These are phyloP conservation scores for Trichosanthes truncata DNA, from an alignment of 306 rosid genomes.

Conservation along the genomic window DNA sequence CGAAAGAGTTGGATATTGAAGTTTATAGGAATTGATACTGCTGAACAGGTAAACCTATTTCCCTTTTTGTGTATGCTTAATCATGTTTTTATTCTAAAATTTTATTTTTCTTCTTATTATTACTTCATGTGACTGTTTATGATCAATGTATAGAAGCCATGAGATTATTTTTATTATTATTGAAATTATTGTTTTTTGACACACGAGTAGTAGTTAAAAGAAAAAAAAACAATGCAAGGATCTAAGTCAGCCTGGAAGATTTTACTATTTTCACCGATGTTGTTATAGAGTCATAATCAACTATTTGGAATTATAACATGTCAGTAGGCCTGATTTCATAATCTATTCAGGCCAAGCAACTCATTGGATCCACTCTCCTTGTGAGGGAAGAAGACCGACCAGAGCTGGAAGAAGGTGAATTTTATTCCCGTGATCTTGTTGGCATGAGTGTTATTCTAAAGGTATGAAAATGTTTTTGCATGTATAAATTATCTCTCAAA, in stretches of 20 bases:
- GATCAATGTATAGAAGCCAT: not conserved
- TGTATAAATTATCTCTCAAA: not conserved
- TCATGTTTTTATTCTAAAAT: not conserved
- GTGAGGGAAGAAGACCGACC: constrained; percentile 86
- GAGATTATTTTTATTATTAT: no score
- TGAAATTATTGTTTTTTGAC: no score
- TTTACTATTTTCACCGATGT: not conserved
- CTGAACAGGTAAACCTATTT: constrained; percentile 44
- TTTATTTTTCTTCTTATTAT: not conserved
- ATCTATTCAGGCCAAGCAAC: constrained; percentile 68
- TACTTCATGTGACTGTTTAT: not conserved
- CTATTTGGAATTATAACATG: constrained; percentile 6
- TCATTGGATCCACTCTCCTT: constrained; percentile 72
- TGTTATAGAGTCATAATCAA: not conserved
- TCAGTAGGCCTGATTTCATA: constrained; percentile 15
- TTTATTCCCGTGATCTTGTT: constrained; percentile 72
- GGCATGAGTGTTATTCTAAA: constrained; percentile 83
- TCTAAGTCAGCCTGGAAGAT: not conserved
- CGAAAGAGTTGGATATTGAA: constrained; percentile 76
- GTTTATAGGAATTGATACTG: constrained; percentile 56
- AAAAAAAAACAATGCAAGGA: not conserved
- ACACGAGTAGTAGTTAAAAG: not conserved
- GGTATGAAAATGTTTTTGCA: constrained; percentile 31
- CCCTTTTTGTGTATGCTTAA: not conserved
- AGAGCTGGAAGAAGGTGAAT: constrained; percentile 73